Base-by-base conservation (phyloP, 768 basidiomycete species). In the Chiua virens region DNA sequence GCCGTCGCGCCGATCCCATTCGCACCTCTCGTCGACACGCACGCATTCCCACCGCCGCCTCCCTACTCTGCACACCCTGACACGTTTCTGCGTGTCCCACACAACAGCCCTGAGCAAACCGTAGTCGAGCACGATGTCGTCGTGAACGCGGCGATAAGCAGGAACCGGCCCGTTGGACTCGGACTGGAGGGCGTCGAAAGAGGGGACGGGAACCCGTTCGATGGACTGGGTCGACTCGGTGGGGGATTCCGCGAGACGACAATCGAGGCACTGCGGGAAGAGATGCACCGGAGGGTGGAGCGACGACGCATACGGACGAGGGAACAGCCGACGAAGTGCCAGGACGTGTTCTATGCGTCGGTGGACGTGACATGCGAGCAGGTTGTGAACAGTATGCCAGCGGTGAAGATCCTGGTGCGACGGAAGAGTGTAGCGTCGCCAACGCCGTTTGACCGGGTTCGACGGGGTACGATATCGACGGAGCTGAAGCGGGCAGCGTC, bases 281-380 rank as follows among this genome's bases (percentile, higher is more conserved):
- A 64, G 15, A 49, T 67, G 39, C 62, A 42, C 14, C 59, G 47
- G 44, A 61, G 54, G 55, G 56, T 62, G 1, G 51, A 44, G 30
- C 64, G 64, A 3, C 56, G 56, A 36, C 67, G 52, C 1, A 54
- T 49, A 5, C 56, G 57, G 15, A 49, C 51, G 38, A 50, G 38
- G 45, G 54, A 61, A 11, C 63, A 48, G 2, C 66, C 67, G 0
- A 43, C 41, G 30, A 69, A 37, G 38, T 53, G 39, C 2, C 57
- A 65, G 17, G 68, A 69, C 27, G 60, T 67, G 47, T 69, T 69
- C 50, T 69, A 66, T 36, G 57, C 52, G 9, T 51, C 64, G 0
- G 50, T 54, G 2, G 49, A 46, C 27, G 57, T 46, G 41, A 50
- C 45, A 18, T 39, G 38, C 32, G 49, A 49, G 20, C 38, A 30